Percentiles rank a stretch among this genome's conserved stretches.
Evolutionary conservation across 306 rosid genomes (phyloP).

Genomic region (Gynostemma pentaphyllum): DNA sequence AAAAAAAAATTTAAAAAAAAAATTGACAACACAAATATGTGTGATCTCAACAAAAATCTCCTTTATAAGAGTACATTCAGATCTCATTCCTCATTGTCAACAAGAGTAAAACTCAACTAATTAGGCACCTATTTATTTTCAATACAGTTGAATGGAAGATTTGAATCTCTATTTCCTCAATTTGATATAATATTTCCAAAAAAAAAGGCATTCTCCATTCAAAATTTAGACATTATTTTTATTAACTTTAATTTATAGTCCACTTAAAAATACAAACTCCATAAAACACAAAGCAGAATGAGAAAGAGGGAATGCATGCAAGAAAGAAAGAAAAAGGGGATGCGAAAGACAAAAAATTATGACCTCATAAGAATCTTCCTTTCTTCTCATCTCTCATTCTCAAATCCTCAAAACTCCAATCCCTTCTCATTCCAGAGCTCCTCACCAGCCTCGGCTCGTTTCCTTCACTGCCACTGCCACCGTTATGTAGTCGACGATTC

Average conservation of each 20-base stretch:
- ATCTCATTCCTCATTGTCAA: too few species aligned
- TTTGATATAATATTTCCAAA: too few species aligned
- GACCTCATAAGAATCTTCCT: constrained; percentile 3
- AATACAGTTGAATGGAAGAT: too few species aligned
- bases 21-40: too few species aligned
- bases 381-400: constrained; percentile 16
- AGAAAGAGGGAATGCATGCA: background rate
- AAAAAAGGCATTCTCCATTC: too few species aligned
- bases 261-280: background rate
- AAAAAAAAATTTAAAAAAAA: too few species aligned
- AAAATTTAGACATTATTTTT: background rate
- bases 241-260: background rate
- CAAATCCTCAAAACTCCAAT: constrained; percentile 75
- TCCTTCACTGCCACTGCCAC: constrained; percentile 11
- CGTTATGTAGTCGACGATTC: constrained; percentile 20
- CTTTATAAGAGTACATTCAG: too few species aligned
- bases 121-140: too few species aligned
- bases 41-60: too few species aligned
- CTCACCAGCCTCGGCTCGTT: constrained; percentile 42
- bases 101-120: too few species aligned
- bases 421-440: constrained; percentile 78
- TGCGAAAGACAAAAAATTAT: background rate
- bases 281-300: background rate
- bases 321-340: background rate
- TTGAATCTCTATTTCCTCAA: too few species aligned